Evolutionary conservation across 1,284 basidiomycete genomes (phyloP).

Genomic region (Ustilago curta): DNA sequence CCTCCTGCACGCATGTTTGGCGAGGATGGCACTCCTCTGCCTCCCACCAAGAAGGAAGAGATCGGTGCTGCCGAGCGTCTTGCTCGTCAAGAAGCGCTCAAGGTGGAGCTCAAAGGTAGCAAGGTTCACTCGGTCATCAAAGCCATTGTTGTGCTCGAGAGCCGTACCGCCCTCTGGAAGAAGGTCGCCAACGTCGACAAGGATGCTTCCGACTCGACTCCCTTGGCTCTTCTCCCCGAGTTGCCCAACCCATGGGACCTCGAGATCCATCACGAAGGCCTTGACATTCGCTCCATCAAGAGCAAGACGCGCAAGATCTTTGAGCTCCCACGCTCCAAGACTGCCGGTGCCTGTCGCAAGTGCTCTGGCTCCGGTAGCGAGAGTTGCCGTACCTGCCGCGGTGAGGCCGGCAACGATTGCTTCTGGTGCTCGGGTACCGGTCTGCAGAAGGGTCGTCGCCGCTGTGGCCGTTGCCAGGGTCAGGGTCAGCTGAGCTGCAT

Average conservation of each 20-base stretch:
- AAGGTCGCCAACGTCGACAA: slow-evolving; percentile 31
- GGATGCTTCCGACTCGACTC: slow-evolving; percentile 11
- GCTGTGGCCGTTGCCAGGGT: slow-evolving; percentile 54
- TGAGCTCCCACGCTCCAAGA: slow-evolving; percentile 45
- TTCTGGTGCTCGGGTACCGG: slow-evolving; percentile 59
- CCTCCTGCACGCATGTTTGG: slow-evolving; percentile 53
- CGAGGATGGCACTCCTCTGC: slow-evolving; percentile 46
- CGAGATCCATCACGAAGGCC: slow-evolving; percentile 47
- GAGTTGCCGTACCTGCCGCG: slow-evolving; percentile 48
- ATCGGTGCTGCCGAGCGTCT: slow-evolving; percentile 42
- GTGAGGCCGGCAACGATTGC: slow-evolving; percentile 54
- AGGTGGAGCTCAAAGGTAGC: slow-evolving; percentile 45
- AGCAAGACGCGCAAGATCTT: slow-evolving; percentile 56
- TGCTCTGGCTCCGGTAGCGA: slow-evolving; percentile 48
- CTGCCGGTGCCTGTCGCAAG: slow-evolving; percentile 39
- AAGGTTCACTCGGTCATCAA: slow-evolving; percentile 54
- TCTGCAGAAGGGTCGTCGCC: slow-evolving; percentile 49
- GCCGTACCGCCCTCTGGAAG: slow-evolving; percentile 46
- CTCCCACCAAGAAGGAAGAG: slow-evolving; percentile 55
- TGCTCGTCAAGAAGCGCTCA: slow-evolving; percentile 49
- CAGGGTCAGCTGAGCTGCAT: slow-evolving; percentile 48
- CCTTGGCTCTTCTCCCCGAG: slow-evolving; percentile 45
- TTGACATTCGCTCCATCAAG: slow-evolving; percentile 47
- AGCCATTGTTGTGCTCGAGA: slow-evolving; percentile 52
- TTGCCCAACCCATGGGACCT: slow-evolving; percentile 54